Evolutionary conservation across 306 rosid species (phyloP), one percentile per base, ranked within the genome.

Genomic region (Potentilla sterilis): DNA sequence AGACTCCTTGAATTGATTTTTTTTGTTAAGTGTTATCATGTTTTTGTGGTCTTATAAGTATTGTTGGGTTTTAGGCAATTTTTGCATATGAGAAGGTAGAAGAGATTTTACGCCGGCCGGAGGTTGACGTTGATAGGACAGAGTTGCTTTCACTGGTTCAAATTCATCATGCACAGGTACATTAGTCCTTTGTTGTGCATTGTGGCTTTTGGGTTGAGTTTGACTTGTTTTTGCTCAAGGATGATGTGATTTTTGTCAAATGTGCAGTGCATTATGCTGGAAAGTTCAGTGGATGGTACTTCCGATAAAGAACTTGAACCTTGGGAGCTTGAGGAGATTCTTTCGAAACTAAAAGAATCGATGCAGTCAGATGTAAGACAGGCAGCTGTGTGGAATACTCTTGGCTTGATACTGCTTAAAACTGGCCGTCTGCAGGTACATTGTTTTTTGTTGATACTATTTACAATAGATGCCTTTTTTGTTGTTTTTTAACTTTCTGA

Each of bases 101-200:
- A 70, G 96, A 95, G 88, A 92, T 95, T 69, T 82, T 95, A 72
- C 95, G 85, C 64, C 89, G 87, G 41, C 80, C 92, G 15, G 97
- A 95, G 80, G 83, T 82, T 69, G 98, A 90, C 82, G 81, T 87
- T 73, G 94, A 87, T 55, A 82, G 98, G 81, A 90, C 91, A 9
- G 98, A 92, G 75, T 80, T 95, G 67, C 96, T 95, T 82, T 87
- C 97, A 43, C 80, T 92, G 43, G 89, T 95, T 79, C 98, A 95
- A 78, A 87, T 85, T 86, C 98, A 95, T 83, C 98, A 95, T 83
- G 98, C 96, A 58, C 98, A 95, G 98, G 98, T 95, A 57, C 55
- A 75, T 43, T 73, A 67, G 42, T 75, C 57, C 81, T 81, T 77
- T 46, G 8, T n/a, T 38, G 19, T 59, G 5, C 19, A 9, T 46